Evolutionary conservation across 2,329 filamentous ascomycete species (phyloP).

Genomic region (Microdochium nivale): DNA sequence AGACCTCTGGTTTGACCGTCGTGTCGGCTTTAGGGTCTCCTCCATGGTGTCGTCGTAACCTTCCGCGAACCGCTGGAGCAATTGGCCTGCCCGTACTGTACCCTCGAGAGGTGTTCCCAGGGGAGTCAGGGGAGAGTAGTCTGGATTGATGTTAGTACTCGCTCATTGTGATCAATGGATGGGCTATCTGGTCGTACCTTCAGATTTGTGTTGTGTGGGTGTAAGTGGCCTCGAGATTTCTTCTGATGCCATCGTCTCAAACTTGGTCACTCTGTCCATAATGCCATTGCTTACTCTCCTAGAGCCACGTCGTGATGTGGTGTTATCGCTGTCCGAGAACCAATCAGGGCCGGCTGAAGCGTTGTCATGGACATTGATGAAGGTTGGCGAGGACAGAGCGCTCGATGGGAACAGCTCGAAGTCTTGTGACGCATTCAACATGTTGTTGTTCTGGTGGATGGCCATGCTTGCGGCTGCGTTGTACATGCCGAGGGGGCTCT

Average conservation of each 20-base stretch:
- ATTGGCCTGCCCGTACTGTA: slow-evolving; percentile 30
- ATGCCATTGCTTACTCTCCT: slow-evolving; percentile 53
- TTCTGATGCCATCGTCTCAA: slow-evolving; percentile 42
- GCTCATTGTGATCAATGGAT: background rate
- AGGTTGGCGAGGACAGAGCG: slow-evolving; percentile 38
- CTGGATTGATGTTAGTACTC: slow-evolving; percentile 25
- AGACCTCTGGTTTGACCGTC: slow-evolving; percentile 32
- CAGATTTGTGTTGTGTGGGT: slow-evolving; percentile 50
- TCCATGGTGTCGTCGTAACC: slow-evolving; percentile 59
- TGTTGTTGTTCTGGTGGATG: slow-evolving; percentile 26
- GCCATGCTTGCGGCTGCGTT: slow-evolving; percentile 12
- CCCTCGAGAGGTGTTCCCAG: slow-evolving; percentile 52
- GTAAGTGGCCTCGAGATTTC: slow-evolving; percentile 47
- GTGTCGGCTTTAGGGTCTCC: slow-evolving; percentile 52
- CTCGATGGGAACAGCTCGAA: slow-evolving; percentile 41
- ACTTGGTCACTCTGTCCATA: slow-evolving; percentile 50
- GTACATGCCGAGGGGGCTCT: slow-evolving; percentile 39
- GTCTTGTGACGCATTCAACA: slow-evolving; percentile 35
- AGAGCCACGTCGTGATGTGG: slow-evolving; percentile 30
- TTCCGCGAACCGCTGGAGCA: slow-evolving; percentile 45
- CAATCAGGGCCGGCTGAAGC: slow-evolving; percentile 33
- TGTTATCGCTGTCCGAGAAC: slow-evolving; percentile 40
- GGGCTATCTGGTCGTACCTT: slow-evolving; percentile 36
- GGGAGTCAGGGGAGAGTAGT: slow-evolving; percentile 59
- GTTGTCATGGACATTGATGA: slow-evolving; percentile 41